These are phyloP conservation scores for Sporothrix dimorphospora DNA, from an alignment of 2,329 filamentous ascomycete genomes.

Conservation along the genomic window DNA sequence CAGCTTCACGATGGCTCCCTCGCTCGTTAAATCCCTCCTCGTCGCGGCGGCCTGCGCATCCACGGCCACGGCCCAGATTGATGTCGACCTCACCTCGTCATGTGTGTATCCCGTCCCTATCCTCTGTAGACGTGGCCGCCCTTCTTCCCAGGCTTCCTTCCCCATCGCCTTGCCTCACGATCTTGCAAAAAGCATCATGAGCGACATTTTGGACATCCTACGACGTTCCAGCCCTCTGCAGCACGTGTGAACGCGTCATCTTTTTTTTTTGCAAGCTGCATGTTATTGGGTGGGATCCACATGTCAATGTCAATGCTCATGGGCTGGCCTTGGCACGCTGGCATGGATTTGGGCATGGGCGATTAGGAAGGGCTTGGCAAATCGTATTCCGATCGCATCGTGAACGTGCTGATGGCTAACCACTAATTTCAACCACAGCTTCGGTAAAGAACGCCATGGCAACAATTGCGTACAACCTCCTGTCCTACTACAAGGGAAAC, in stretches of 20 bases:
- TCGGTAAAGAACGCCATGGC: conserved; percentile 52
- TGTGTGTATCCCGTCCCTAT: conserved; percentile 16
- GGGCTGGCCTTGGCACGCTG: conserved; percentile 22
- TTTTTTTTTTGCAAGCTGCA: neutral
- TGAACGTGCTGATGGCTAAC: conserved; percentile 19
- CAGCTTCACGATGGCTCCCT: conserved; percentile 18
- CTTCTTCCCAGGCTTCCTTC: neutral
- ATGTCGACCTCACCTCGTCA: conserved; percentile 30
- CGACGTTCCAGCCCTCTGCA: neutral
- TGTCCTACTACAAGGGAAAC: conserved; percentile 57
- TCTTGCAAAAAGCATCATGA: neutral
- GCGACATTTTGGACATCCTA: neutral
- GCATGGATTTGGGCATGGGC: conserved; percentile 4
- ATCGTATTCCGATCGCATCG: conserved; percentile 10
- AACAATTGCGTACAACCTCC: conserved; percentile 54
- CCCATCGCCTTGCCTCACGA: neutral
- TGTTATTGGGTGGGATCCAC: neutral
- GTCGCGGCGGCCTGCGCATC: conserved; percentile 29
- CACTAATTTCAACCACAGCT: conserved; percentile 39
- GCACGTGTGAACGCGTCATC: conserved; percentile 17
- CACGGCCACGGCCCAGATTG: conserved; percentile 30
- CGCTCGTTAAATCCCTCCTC: conserved; percentile 27
- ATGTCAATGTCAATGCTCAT: conserved; percentile 14
- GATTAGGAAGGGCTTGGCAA: conserved; percentile 17
- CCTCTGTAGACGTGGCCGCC: neutral